Evolutionary conservation across 345 rosid genomes (phyloP), one percentile per base, ranked within the genome.

Genomic region (Boechera retrofracta): DNA sequence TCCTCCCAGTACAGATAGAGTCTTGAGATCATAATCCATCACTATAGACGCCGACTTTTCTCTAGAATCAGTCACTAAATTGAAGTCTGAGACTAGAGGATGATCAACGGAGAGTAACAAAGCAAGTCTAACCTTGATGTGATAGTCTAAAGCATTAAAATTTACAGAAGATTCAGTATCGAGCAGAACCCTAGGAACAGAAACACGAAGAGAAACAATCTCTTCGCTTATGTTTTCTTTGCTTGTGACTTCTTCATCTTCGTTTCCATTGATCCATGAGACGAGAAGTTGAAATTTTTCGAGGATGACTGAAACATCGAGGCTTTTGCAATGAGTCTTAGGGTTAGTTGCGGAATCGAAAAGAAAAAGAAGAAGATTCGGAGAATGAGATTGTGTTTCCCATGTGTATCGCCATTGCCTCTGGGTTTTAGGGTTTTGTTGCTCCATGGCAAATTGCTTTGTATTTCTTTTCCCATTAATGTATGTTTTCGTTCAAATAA

Each of bases 21-120:
- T 72, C 78, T 85, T 86, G 31, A 91, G 29, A 83, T 92, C 97
- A 67, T 81, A 83, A 31, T 69, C 89, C 89, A 88, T 76, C 57
- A 70, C 56, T 21, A 91, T 86, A 1, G 90, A 88, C 35, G 45
- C 38, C 10, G 38, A 72, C 9, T 72, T 52, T 54, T 67, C 83
- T 32, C 73, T 76, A 56, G 81, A 79, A 74, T 77, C 76, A 69
- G 74, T 63, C 58, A 73, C 75, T 13, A 86, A 78, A 75, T 80
- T 79, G 32, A 86, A 87, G 15, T 69, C 71, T 1, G 91, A 84
- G 29, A 92, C 79, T 38, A 95, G 29, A 28, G 93, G 96, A 65
- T 92, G 96, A 81, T 91, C 94, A 6, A 95, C 88, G 0, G 99
- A 94, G 42, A 95, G 96, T 67, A 92, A 87, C 64, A 95, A 82